Percentiles rank a stretch among this genome's conserved stretches.
phyloP scores from a whole-genome alignment of 176 grass and related monocot genomes.

The Juncus inflexus region DNA sequence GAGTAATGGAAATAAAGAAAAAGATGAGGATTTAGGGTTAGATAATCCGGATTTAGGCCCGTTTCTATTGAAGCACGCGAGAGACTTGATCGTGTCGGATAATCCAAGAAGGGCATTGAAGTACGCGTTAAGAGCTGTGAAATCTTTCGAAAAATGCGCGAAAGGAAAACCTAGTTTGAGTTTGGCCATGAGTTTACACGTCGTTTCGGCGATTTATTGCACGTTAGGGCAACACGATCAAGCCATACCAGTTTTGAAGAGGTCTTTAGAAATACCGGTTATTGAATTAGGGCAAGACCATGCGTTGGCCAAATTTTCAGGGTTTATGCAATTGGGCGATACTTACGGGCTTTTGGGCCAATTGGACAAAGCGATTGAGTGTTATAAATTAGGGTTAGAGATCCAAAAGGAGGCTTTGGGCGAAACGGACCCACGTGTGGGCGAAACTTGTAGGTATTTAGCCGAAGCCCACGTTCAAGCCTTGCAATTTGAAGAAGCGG shows the following conservation, averaged over 20 bases:
- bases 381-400: constrained; percentile 61
- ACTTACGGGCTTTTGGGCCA: constrained; percentile 83
- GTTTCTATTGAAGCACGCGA: constrained; percentile 93
- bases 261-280: constrained; percentile 74
- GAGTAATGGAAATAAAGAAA: constrained; percentile 41
- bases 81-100: constrained; percentile 85
- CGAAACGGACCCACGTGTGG: constrained; percentile 76
- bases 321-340: constrained; percentile 89
- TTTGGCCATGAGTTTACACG: constrained; percentile 90
- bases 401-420: constrained; percentile 79
- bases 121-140: constrained; percentile 83
- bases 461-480: constrained; percentile 94
- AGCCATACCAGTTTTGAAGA: constrained; percentile 63
- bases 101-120: constrained; percentile 72
- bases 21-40: constrained; percentile 54
- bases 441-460: constrained; percentile 85
- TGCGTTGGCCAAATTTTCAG: constrained; percentile 90
- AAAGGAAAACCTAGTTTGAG: constrained; percentile 71
- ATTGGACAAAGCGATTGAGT: constrained; percentile 63
- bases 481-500: constrained; percentile 76
- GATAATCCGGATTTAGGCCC: constrained; percentile 91
- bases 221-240: constrained; percentile 56
- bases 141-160: constrained; percentile 83
- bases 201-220: constrained; percentile 90
- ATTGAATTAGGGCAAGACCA: constrained; percentile 77